A percentile compares a stretch with the other conserved stretches of the same genome.
These are phyloP conservation scores for Hawksworthiomyces lignivorus DNA, from an alignment of 2,329 filamentous ascomycete species.

Conservation along the genomic window DNA sequence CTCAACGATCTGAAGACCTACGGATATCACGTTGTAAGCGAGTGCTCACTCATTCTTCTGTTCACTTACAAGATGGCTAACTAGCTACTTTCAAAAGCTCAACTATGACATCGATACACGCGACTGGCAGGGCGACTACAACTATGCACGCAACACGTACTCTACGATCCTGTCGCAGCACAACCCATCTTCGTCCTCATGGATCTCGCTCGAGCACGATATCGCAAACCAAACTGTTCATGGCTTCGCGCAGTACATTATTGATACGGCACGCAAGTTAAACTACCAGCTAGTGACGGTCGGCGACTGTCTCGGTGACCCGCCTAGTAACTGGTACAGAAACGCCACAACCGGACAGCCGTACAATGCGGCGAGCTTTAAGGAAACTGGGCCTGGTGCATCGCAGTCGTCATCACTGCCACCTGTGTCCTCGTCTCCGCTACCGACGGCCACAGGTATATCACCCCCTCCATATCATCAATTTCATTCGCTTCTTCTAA, in stretches of 20 bases:
- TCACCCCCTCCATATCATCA: too few species aligned
- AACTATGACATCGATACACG: slow-evolving; percentile 24
- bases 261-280: slow-evolving; percentile 28
- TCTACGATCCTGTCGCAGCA: slow-evolving; percentile 12
- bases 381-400: too few species aligned
- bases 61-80: too few species aligned
- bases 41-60: too few species aligned
- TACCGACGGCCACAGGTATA: too few species aligned
- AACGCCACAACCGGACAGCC: slow-evolving; percentile 23
- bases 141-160: slow-evolving; percentile 17
- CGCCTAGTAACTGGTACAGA: slow-evolving; percentile 39
- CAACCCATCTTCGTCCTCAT: slow-evolving; percentile 14
- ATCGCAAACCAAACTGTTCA: slow-evolving; percentile 37
- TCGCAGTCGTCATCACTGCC: too few species aligned
- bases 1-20: slow-evolving; percentile 19
- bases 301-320: slow-evolving; percentile 38
- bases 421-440: too few species aligned
- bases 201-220: slow-evolving; percentile 32
- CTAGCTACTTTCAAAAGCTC: too few species aligned
- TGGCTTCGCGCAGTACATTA: slow-evolving; percentile 35
- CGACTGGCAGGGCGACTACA: slow-evolving; percentile 24
- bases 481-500: too few species aligned
- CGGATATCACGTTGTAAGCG: slow-evolving; percentile 30
- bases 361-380: too few species aligned
- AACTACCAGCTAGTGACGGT: slow-evolving; percentile 37